Evolutionary conservation across 2,329 filamentous ascomycete genomes (phyloP), one percentile per base, ranked within the genome.

Genomic region (Calonectria henricotiae): DNA sequence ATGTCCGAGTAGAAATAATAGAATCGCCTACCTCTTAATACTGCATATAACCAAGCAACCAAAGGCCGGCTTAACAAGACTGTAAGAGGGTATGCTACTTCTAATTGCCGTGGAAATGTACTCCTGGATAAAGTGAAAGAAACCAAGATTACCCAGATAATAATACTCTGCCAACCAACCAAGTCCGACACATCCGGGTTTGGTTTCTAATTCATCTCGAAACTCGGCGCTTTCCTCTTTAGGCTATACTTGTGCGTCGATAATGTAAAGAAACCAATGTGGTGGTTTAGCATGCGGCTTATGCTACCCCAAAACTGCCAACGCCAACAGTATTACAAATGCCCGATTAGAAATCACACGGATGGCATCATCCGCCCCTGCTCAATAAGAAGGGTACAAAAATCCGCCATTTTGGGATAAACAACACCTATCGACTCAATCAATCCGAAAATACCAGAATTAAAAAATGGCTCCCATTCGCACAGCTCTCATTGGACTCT

Each of bases 401-500:
- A 65, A 15, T 20, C 27, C 1, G 4, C 2, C 4, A 62, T 23
- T 43, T 9, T 30, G 20, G 6, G 47, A 6, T 15, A 30, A 35
- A 25, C 2, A 7, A 35, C 9, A 25, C 3, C 0, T 12, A 44
- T 1, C 17, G 20, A 30, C 9, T 2, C 2, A 54, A 17, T 6
- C 4, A 13, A 43, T n/a, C 20, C 12, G 6, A 17, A 39, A 30
- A 32, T 3, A 17, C 23, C 35, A 12, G 13, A 1, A n/a, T 5
- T 2, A 6, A 30, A 67, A 27, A n/a, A 80, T 88, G 85, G 76
- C 86, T 43, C 86, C 84, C 11, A 89, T 90, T 69, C 86, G 87
- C 63, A 80, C 88, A 17, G 90, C 85, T 35, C 82, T 91, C n/a
- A 83, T 90, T 68, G 90, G 89, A 54, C 87, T 91, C 63, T 90